phyloP scores from a whole-genome alignment of 305 asterid species.

The Nicotiana rustica region DNA sequence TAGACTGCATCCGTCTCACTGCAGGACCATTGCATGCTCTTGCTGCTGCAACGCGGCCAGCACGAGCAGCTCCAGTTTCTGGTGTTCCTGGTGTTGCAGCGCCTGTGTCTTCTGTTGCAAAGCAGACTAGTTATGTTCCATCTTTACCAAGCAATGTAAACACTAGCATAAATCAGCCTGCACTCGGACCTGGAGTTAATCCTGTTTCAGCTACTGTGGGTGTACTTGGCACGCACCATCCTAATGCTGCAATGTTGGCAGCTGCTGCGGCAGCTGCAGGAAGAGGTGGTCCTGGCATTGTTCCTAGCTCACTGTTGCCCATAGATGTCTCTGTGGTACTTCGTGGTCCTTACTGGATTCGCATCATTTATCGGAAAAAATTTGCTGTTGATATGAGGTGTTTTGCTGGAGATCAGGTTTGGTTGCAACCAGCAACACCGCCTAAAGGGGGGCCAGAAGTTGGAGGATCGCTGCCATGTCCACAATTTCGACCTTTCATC shows the following conservation, averaged over 20 bases:
- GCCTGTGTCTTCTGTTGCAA: conserved; percentile 64
- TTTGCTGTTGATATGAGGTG: conserved; percentile 99
- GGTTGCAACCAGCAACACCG: conserved; percentile 99
- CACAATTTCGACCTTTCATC: conserved; percentile 98
- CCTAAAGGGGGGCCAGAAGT: conserved; percentile 90
- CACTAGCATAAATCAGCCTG: conserved; percentile 61
- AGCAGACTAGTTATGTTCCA: conserved; percentile 69
- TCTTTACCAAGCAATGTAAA: conserved; percentile 65
- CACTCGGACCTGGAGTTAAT: conserved; percentile 67
- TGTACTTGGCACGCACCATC: conserved; percentile 63
- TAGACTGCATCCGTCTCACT: conserved; percentile 97
- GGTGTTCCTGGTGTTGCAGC: conserved; percentile 74
- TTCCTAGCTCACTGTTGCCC: conserved; percentile 97
- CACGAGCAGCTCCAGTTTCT: conserved; percentile 98
- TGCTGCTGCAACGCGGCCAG: conserved; percentile 99
- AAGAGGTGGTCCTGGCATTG: conserved; percentile 98
- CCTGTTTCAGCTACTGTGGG: conserved; percentile 59
- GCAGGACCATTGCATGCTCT: conserved; percentile 99
- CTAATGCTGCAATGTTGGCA: conserved; percentile 73
- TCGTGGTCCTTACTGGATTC: conserved; percentile 98
- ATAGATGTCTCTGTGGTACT: conserved; percentile 99
- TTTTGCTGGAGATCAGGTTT: conserved; percentile 99
- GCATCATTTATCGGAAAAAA: conserved; percentile 90
- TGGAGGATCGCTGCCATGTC: conserved; percentile 99
- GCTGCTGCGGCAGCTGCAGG: conserved; percentile 93